phyloP scores from a whole-genome alignment of 257 asterid species.

The Fraxinus anomala region DNA sequence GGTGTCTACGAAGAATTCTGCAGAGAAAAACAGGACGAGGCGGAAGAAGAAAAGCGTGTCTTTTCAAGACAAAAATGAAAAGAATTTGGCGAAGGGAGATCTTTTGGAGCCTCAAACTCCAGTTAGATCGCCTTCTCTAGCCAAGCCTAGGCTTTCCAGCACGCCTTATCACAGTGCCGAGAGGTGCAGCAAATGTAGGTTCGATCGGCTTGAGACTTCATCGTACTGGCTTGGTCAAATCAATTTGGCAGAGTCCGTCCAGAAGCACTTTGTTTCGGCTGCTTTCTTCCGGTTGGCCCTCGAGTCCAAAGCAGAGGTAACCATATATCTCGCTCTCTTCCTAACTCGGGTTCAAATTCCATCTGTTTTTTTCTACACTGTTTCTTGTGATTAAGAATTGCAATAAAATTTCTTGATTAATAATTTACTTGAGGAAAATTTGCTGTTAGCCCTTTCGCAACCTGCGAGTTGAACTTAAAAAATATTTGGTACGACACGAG shows the following conservation, averaged over 20 bases:
- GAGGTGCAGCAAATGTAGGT: conserved; percentile 82
- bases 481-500: conserved; percentile 57
- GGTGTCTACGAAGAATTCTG: conserved; percentile 27
- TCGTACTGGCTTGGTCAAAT: conserved; percentile 80
- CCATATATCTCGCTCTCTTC: neutral
- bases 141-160: conserved; percentile 38
- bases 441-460: conserved; percentile 58
- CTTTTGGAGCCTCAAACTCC: conserved; percentile 56
- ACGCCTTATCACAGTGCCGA: conserved; percentile 68
- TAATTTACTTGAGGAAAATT: neutral
- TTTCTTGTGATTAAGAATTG: neutral
- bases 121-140: conserved; percentile 25
- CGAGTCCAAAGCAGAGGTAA: conserved; percentile 77
- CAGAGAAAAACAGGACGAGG: conserved; percentile 25
- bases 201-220: conserved; percentile 66
- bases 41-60: conserved; percentile 54
- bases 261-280: conserved; percentile 64
- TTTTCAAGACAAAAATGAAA: conserved; percentile 25
- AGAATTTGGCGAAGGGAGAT: conserved; percentile 15
- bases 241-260: conserved; percentile 64
- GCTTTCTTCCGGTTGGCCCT: conserved; percentile 63
- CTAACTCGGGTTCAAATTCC: neutral
- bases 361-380: neutral
- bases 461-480: conserved; percentile 62
- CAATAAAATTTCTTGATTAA: neutral